Conservation (phyloP, 352 stramenopile species). For the Phytophthora pistaciae region DNA sequence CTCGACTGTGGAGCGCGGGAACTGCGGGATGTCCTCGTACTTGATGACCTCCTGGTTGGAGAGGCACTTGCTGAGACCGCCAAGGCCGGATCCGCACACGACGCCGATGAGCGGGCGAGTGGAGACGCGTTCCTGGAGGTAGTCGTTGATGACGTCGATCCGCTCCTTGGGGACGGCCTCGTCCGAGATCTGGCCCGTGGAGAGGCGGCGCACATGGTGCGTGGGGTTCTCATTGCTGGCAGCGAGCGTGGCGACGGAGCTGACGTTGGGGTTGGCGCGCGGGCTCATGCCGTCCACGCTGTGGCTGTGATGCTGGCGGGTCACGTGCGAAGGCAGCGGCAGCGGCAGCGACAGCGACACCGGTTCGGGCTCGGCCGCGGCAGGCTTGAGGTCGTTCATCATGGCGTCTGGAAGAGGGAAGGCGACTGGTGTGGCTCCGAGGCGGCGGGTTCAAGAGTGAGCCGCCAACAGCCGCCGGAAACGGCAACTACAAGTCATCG, state of each 20-base stretch:
- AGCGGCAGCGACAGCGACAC: constrained; percentile 3
- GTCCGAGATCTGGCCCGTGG: constrained; percentile 74
- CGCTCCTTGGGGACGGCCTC: constrained; percentile 70
- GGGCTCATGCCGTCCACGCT: constrained; percentile 51
- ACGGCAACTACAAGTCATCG: constrained; percentile 1
- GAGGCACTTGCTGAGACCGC: constrained; percentile 91
- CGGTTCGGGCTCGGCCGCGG: not conserved
- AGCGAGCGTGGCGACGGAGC: constrained; percentile 19
- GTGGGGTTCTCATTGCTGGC: constrained; percentile 13
- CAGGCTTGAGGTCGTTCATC: constrained; percentile 46
- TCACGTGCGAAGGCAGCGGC: constrained; percentile 32
- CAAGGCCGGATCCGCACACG: constrained; percentile 96
- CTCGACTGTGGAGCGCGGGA: constrained; percentile 94
- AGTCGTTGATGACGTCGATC: constrained; percentile 84
- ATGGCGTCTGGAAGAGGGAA: constrained; percentile 16
- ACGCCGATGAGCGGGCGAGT: constrained; percentile 79
- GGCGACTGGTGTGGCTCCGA: constrained; percentile 1
- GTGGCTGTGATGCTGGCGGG: constrained; percentile 52
- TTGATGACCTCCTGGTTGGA: constrained; percentile 91
- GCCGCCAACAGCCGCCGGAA: not conserved
- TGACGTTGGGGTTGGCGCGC: constrained; percentile 11
- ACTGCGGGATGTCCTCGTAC: constrained; percentile 95
- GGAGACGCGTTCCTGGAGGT: constrained; percentile 61
- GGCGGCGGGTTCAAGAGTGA: constrained; percentile 28
- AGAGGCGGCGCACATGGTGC: constrained; percentile 50